These are phyloP conservation scores for Aspergillus carlsbadensis DNA, from an alignment of 495 filamentous ascomycete genomes.

Conservation along the genomic window DNA sequence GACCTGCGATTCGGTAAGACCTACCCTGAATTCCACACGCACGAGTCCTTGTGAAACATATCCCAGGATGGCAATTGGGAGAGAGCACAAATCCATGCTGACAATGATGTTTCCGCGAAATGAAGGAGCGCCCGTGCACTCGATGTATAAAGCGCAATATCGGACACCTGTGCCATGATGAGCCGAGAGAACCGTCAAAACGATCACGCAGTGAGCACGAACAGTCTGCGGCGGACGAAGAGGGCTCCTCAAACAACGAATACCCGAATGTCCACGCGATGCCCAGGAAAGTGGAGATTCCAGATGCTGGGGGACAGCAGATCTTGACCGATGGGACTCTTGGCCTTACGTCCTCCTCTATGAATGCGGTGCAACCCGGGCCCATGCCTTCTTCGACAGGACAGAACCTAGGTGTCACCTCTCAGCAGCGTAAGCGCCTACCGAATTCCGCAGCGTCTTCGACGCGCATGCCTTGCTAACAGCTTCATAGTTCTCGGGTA, in stretches of 20 bases:
- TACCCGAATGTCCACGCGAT: slow-evolving; percentile 38
- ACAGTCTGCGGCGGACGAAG: slow-evolving; percentile 58
- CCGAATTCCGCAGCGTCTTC: slow-evolving; percentile 9
- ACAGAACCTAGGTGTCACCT: slow-evolving; percentile 54
- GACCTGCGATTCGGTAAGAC: slow-evolving; percentile 98
- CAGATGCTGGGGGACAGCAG: slow-evolving; percentile 44
- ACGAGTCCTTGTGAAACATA: slow-evolving; percentile 27
- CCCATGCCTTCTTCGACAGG: slow-evolving; percentile 32
- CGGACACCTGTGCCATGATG: slow-evolving; percentile 97
- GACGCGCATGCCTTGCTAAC: slow-evolving; percentile 26
- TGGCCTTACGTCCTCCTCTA: slow-evolving; percentile 32
- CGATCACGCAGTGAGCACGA: slow-evolving; percentile 71
- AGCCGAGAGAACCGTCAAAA: slow-evolving; percentile 80
- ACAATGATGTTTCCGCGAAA: slow-evolving; percentile 19
- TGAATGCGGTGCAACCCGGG: slow-evolving; percentile 37
- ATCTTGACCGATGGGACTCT: slow-evolving; percentile 37
- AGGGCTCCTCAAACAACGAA: slow-evolving; percentile 51
- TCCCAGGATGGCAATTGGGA: slow-evolving; percentile 11
- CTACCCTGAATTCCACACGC: slow-evolving; percentile 38
- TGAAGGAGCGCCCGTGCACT: slow-evolving; percentile 89
- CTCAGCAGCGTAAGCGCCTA: slow-evolving; percentile 70
- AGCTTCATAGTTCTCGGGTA: slow-evolving; percentile 57
- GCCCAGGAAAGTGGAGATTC: slow-evolving; percentile 38
- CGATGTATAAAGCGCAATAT: slow-evolving; percentile 99
- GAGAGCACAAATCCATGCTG: slow-evolving; percentile 24